A percentile compares a stretch with the other conserved stretches of the same genome.
phyloP scores from a whole-genome alignment of 2,329 filamentous ascomycete genomes.

The Coleophoma crateriformis region DNA sequence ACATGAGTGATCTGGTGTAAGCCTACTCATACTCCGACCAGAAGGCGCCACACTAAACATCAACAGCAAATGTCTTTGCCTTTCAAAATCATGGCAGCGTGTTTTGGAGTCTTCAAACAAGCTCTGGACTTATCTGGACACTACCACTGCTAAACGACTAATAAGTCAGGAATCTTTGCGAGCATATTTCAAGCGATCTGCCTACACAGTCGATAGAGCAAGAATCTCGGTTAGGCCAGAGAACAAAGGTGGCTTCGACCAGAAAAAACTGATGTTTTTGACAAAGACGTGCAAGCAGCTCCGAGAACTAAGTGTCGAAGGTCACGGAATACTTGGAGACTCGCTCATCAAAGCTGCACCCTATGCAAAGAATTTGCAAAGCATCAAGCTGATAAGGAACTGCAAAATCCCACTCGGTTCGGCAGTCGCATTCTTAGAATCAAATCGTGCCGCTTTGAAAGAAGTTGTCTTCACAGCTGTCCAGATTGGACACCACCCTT shows the following conservation, averaged over 20 bases:
- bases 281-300: slow-evolving; percentile 20
- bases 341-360: slow-evolving; percentile 16
- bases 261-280: slow-evolving; percentile 15
- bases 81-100: slow-evolving; percentile 23
- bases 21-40: not conserved
- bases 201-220: slow-evolving; percentile 20
- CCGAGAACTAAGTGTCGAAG: slow-evolving; percentile 15
- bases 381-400: slow-evolving; percentile 8
- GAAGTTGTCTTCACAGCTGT: slow-evolving; percentile 10
- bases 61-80: slow-evolving; percentile 22
- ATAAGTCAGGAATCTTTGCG: slow-evolving; percentile 18
- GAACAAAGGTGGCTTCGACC: slow-evolving; percentile 12
- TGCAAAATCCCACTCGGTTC: slow-evolving; percentile 11
- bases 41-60: not conserved
- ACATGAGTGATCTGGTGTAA: slow-evolving; percentile 23
- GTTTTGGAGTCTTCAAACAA: slow-evolving; percentile 22
- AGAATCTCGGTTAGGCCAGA: slow-evolving; percentile 9
- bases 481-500: not conserved
- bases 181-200: slow-evolving; percentile 19
- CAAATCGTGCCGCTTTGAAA: slow-evolving; percentile 12
- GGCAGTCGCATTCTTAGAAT: slow-evolving; percentile 8
- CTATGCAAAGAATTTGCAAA: slow-evolving; percentile 13
- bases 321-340: slow-evolving; percentile 16
- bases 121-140: slow-evolving; percentile 25
- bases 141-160: slow-evolving; percentile 7